phyloP scores from a whole-genome alignment of 2,329 filamentous ascomycete genomes.

The Sarocladium strictum region DNA sequence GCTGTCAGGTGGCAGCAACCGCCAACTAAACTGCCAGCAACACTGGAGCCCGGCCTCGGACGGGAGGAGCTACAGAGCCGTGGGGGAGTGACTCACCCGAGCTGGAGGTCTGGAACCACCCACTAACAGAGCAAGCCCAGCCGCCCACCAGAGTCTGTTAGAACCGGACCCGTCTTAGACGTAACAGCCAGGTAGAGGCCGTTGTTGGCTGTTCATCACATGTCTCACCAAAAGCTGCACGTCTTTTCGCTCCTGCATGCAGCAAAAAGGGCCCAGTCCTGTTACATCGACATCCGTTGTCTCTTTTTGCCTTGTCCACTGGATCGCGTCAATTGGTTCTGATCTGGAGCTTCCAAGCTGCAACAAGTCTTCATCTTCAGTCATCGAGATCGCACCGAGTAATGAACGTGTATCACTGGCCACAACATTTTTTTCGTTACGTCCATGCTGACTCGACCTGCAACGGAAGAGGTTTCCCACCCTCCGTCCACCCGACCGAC shows the following conservation, averaged over 20 bases:
- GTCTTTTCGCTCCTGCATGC: neutral
- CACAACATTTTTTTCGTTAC: no score
- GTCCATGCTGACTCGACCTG: neutral
- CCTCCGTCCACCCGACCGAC: conserved; percentile 2
- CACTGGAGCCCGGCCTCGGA: neutral
- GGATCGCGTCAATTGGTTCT: no score
- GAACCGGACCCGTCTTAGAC: neutral
- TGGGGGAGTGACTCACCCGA: neutral
- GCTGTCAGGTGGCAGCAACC: neutral
- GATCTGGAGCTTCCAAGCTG: neutral
- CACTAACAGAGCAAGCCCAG: neutral
- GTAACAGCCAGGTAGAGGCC: neutral
- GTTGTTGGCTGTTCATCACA: neutral
- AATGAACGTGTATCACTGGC: neutral
- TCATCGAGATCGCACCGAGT: neutral
- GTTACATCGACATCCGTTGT: no score
- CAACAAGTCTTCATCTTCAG: neutral
- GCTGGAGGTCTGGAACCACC: neutral
- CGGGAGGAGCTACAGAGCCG: neutral
- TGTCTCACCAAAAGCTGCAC: neutral
- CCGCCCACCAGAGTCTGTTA: neutral
- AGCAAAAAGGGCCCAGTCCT: neutral
- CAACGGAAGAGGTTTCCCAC: conserved; percentile 3
- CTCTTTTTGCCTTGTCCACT: no score
- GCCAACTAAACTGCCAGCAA: no score